Conservation (phyloP, 148 eudicot genomes). For the Dysphania ambrosioides region DNA sequence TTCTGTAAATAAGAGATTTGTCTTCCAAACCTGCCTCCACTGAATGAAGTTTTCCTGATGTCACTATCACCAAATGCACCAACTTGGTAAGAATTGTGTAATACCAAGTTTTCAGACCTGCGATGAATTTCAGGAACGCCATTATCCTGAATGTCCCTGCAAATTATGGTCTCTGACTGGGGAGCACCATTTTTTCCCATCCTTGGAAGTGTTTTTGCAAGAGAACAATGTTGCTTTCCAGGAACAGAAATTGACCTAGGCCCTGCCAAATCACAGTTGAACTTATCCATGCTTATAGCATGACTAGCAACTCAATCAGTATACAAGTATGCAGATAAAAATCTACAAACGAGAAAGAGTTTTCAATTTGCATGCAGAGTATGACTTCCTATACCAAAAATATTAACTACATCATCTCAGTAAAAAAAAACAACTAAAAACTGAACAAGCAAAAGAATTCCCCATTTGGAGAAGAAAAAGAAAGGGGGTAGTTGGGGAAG, state of each 20-base stretch:
- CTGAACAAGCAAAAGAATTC: background rate
- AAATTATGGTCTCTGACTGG: conserved; percentile 50
- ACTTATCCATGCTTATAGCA: conserved; percentile 24
- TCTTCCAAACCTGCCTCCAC: conserved; percentile 20
- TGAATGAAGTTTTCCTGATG: conserved; percentile 16
- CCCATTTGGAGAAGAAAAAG: background rate
- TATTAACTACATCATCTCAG: background rate
- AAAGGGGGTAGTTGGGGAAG: background rate
- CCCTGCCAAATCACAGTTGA: conserved; percentile 21
- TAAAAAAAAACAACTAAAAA: no score
- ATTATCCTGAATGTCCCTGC: conserved; percentile 35
- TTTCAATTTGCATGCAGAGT: background rate
- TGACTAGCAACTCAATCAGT: conserved; percentile 19
- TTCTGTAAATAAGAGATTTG: conserved; percentile 12
- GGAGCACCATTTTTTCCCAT: conserved; percentile 32
- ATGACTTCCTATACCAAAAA: background rate
- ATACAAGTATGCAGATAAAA: background rate
- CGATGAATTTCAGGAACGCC: conserved; percentile 23
- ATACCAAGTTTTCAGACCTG: conserved; percentile 25
- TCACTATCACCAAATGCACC: conserved; percentile 10
- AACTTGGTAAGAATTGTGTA: conserved; percentile 30
- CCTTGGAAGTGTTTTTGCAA: conserved; percentile 19
- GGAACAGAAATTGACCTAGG: conserved; percentile 12
- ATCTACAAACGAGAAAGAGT: background rate
- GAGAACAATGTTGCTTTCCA: conserved; percentile 20